phyloP scores from a whole-genome alignment of 2,329 filamentous ascomycete species.

The Trichophyton simii region DNA sequence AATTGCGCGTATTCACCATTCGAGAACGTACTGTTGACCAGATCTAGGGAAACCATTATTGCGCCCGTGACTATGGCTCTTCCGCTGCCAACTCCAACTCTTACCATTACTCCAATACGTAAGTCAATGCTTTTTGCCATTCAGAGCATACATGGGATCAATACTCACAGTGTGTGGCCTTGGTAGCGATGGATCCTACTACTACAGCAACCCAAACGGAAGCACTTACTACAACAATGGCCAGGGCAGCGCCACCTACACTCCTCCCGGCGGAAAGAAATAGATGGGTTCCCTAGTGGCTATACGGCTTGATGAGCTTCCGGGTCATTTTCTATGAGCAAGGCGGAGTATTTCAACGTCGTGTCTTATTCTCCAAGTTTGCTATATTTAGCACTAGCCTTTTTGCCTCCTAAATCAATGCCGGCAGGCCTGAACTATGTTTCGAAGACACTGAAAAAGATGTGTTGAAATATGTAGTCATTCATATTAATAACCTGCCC shows the following conservation, averaged over 20 bases:
- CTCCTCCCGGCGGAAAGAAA: slow-evolving; percentile 37
- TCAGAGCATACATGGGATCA: background rate
- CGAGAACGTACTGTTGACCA: background rate
- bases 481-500: background rate
- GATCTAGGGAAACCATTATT: slow-evolving; percentile 54
- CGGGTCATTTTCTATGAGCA: background rate
- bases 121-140: slow-evolving; percentile 15
- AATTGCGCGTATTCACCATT: background rate
- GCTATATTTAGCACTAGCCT: background rate
- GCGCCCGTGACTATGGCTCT: slow-evolving; percentile 50
- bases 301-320: background rate
- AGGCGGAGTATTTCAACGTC: no score
- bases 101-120: slow-evolving; percentile 54
- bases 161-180: background rate
- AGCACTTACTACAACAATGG: slow-evolving; percentile 57
- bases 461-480: background rate
- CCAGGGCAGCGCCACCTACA: slow-evolving; percentile 48
- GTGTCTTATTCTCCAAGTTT: background rate
- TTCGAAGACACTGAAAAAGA: no score
- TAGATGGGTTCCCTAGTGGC: background rate
- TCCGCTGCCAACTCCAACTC: slow-evolving; percentile 43
- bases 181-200: slow-evolving; percentile 52
- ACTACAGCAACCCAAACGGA: slow-evolving; percentile 58
- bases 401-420: background rate
- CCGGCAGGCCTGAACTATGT: background rate